These are phyloP conservation scores for Diaporthe capsici DNA, from an alignment of 2,329 filamentous ascomycete genomes.

Conservation along the genomic window DNA sequence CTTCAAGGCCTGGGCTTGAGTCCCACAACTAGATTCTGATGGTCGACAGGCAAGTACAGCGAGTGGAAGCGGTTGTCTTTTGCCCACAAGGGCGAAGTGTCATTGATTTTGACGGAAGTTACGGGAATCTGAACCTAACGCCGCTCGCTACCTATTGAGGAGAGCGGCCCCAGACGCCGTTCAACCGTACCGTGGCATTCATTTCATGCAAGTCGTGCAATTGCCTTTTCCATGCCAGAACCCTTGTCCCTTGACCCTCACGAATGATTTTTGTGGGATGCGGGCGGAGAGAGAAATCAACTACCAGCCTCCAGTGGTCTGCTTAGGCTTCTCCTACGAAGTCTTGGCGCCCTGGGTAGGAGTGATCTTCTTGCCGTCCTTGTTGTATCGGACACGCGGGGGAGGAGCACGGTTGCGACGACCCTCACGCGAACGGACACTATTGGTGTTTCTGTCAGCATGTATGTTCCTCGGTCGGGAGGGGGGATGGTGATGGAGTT, in stretches of 20 bases:
- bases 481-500: constrained; percentile 40
- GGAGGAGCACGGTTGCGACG: constrained; percentile 99
- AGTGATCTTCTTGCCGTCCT: constrained; percentile 99
- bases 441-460: constrained; percentile 64
- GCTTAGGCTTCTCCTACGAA: constrained; percentile 50
- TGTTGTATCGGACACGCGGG: constrained; percentile 99
- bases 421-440: constrained; percentile 96
- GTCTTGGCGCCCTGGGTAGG: constrained; percentile 84
- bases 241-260: constrained; percentile 37
- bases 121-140: constrained; percentile 40
- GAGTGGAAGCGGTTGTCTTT: not conserved
- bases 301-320: constrained; percentile 22
- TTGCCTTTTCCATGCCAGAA: constrained; percentile 38
- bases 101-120: constrained; percentile 41
- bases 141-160: constrained; percentile 33
- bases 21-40: too few relatives aligned
- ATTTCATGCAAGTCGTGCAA: constrained; percentile 40
- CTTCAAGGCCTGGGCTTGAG: rapidly evolving
- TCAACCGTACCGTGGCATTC: constrained; percentile 35
- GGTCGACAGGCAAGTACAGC: not conserved
- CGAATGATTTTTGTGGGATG: constrained; percentile 25
- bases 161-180: constrained; percentile 40
- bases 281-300: constrained; percentile 12
- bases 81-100: constrained; percentile 39
- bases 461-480: constrained; percentile 44